Conservation (phyloP, 2,329 filamentous ascomycete genomes). For the Verticillium klebahnii region DNA sequence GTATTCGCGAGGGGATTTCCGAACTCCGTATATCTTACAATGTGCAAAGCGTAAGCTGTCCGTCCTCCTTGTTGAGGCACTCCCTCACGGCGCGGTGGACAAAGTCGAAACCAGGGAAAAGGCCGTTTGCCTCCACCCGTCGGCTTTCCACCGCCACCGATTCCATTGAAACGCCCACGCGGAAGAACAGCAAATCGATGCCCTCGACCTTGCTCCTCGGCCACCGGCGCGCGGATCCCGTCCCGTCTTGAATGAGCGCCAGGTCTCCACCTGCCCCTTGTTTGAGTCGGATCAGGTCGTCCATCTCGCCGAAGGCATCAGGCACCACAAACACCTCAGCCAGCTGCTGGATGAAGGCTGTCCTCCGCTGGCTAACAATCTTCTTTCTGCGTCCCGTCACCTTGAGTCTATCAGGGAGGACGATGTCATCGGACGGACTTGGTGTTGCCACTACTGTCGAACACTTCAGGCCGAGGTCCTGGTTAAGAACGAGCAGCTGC, state of each 20-base stretch:
- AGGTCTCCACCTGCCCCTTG: background rate
- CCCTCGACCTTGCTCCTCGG: conserved; percentile 7
- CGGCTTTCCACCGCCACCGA: conserved; percentile 10
- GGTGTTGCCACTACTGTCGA: conserved; percentile 7
- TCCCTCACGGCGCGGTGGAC: conserved; percentile 5
- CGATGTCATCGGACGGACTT: conserved; percentile 1
- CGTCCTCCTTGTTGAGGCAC: conserved; percentile 6
- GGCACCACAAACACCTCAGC: conserved; percentile 11
- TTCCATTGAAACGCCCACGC: conserved; percentile 10
- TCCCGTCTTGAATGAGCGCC: background rate
- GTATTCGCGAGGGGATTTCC: background rate
- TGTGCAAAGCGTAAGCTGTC: conserved; percentile 8
- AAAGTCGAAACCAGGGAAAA: conserved; percentile 6
- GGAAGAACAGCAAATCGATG: conserved; percentile 8
- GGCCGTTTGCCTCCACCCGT: background rate
- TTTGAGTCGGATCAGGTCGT: conserved; percentile 8
- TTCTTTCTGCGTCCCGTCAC: background rate
- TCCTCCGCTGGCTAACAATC: conserved; percentile 6
- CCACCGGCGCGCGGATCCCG: conserved; percentile 8
- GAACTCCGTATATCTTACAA: conserved; percentile 2
- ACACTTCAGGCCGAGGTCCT: conserved; percentile 7
- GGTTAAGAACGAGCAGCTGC: conserved; percentile 9
- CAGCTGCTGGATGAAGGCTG: conserved; percentile 8
- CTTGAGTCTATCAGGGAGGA: conserved; percentile 5
- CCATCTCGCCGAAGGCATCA: conserved; percentile 11